phyloP scores from a whole-genome alignment of 2,329 filamentous ascomycete species.

The Cytospora paraplurivora region DNA sequence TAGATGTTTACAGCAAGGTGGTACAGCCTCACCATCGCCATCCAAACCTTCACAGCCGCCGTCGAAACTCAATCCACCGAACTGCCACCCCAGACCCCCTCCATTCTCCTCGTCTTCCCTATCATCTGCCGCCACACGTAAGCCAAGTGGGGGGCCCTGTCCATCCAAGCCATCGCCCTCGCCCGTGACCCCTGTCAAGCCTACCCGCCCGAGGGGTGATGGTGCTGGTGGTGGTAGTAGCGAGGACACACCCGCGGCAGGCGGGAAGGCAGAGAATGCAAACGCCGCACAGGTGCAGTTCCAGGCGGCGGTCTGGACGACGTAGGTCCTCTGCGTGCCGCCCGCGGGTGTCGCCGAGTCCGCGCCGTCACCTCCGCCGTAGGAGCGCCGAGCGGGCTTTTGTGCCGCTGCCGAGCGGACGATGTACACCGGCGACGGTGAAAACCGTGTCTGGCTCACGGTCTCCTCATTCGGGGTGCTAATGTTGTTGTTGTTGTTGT shows the following conservation, averaged over 20 bases:
- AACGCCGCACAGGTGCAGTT: conserved; percentile 90
- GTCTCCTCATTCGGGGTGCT: too few species aligned
- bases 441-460: too few species aligned
- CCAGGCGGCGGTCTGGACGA: conserved; percentile 76
- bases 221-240: conserved; percentile 15
- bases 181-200: conserved; percentile 10
- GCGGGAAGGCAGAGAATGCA: conserved; percentile 68
- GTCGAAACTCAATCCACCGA: conserved; percentile 54
- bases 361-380: conserved; percentile 28
- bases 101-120: conserved; percentile 12
- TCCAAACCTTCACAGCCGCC: conserved; percentile 30
- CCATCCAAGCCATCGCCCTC: conserved; percentile 24
- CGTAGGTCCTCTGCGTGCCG: conserved; percentile 50
- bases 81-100: conserved; percentile 38
- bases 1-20: conserved; percentile 82
- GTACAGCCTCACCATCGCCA: conserved; percentile 36
- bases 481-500: too few species aligned
- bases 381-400: conserved; percentile 38
- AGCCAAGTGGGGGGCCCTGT: conserved; percentile 1
- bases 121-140: conserved; percentile 5
- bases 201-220: conserved; percentile 19
- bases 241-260: conserved; percentile 28
- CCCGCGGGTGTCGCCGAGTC: neutral
- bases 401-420: conserved; percentile 59
- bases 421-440: conserved; percentile 56